Evolutionary conservation across 306 rosid genomes (phyloP).

Genomic region (Canavalia ensiformis): DNA sequence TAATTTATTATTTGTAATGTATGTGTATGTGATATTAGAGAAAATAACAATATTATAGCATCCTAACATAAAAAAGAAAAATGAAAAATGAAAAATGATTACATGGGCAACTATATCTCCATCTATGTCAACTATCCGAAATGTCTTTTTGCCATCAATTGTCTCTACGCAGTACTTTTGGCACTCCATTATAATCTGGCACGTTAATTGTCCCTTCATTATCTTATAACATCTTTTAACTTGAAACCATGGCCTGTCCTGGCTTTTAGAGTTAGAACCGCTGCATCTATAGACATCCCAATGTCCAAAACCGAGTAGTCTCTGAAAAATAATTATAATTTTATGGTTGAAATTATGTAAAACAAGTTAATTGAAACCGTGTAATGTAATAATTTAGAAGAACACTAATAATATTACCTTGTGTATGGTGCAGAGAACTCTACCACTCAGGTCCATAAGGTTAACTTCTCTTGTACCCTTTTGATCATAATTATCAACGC

Average conservation of each 20-base stretch:
- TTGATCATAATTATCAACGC: constrained; percentile 75
- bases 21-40: not conserved
- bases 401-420: constrained; percentile 48
- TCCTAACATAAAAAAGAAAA: not conserved
- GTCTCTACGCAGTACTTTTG: constrained; percentile 60
- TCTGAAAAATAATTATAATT: constrained; percentile 51
- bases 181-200: constrained; percentile 59
- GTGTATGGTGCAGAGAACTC: constrained; percentile 59
- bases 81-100: not conserved
- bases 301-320: constrained; percentile 59
- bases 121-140: constrained; percentile 54
- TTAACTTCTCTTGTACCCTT: constrained; percentile 65
- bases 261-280: not conserved
- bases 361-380: not conserved
- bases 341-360: not conserved
- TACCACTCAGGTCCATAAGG: constrained; percentile 77
- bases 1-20: too few relatives aligned
- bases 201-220: constrained; percentile 53
- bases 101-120: constrained; percentile 74
- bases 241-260: constrained; percentile 59
- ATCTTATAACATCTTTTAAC: constrained; percentile 56
- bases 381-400: not conserved
- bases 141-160: constrained; percentile 53
- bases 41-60: not conserved
- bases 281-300: constrained; percentile 71